These are phyloP conservation scores for Candida awuae DNA, from an alignment of 805 yeast species.

Conservation along the genomic window DNA sequence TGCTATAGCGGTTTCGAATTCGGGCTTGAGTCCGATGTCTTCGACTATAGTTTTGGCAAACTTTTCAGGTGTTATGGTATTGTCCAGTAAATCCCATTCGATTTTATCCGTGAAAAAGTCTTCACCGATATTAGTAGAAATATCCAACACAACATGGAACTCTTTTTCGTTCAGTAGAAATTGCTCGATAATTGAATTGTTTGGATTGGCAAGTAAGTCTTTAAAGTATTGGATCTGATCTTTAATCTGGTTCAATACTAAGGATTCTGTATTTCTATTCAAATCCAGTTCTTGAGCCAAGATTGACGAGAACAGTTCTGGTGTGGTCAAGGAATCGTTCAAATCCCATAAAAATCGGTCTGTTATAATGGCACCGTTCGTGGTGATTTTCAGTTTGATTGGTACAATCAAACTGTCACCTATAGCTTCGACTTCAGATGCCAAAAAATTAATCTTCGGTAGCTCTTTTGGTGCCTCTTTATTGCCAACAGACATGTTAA, in stretches of 20 bases:
- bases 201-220: conserved; percentile 50
- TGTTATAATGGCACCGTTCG: conserved; percentile 43
- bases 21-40: conserved; percentile 78
- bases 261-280: conserved; percentile 53
- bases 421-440: conserved; percentile 28
- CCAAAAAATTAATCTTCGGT: conserved; percentile 26
- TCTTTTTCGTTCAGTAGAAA: conserved; percentile 32
- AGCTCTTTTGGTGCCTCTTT: conserved; percentile 34
- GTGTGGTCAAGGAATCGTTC: conserved; percentile 56
- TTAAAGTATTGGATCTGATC: conserved; percentile 76
- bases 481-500: conserved; percentile 26
- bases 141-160: conserved; percentile 68
- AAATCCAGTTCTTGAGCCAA: conserved; percentile 81
- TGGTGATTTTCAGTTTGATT: conserved; percentile 52
- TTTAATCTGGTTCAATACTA: conserved; percentile 60
- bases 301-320: conserved; percentile 65
- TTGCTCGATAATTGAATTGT: conserved; percentile 38
- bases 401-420: conserved; percentile 48
- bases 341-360: conserved; percentile 73
- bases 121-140: conserved; percentile 76
- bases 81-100: conserved; percentile 77
- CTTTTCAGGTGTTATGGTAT: conserved; percentile 60
- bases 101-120: conserved; percentile 83
- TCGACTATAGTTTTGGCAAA: conserved; percentile 78
- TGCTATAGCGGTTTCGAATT: conserved; percentile 84